Evolutionary conservation across 75 land plant genomes (phyloP).

Genomic region (Sequoia sempervirens): DNA sequence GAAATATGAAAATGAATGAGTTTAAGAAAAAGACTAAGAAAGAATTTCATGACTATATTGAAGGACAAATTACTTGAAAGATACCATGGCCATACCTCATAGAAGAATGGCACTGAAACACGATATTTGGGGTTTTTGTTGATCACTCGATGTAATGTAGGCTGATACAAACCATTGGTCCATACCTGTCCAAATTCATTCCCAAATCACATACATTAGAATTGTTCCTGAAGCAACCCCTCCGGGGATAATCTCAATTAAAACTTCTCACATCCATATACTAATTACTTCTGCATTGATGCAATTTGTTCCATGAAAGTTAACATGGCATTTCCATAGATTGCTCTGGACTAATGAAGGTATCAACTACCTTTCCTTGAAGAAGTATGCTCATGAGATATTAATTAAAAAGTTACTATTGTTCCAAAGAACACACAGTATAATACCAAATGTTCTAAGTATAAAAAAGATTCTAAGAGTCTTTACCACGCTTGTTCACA

Average conservation of each 20-base stretch:
- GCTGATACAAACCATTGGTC: conserved; percentile 81
- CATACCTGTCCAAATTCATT: conserved; percentile 45
- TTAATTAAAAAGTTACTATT: background rate
- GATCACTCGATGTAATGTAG: conserved; percentile 87
- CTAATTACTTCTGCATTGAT: background rate
- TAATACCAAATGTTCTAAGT: background rate
- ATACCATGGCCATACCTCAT: conserved; percentile 60
- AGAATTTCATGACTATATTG: background rate
- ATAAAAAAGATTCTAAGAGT: background rate
- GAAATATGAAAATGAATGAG: background rate
- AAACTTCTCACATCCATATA: background rate
- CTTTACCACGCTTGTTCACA: background rate
- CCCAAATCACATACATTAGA: background rate
- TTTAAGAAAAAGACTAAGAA: background rate
- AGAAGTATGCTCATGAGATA: background rate
- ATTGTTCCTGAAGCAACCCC: background rate
- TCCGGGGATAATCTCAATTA: background rate
- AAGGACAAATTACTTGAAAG: background rate
- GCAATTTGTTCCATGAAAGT: background rate
- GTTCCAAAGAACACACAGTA: background rate
- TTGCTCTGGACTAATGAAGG: background rate
- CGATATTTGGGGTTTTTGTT: conserved; percentile 72
- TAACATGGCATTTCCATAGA: background rate
- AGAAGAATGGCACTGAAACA: conserved; percentile 84
- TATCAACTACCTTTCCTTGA: background rate